Conservation (phyloP, 192 early-diverging fungal genomes). For the Linnemannia elongata region DNA sequence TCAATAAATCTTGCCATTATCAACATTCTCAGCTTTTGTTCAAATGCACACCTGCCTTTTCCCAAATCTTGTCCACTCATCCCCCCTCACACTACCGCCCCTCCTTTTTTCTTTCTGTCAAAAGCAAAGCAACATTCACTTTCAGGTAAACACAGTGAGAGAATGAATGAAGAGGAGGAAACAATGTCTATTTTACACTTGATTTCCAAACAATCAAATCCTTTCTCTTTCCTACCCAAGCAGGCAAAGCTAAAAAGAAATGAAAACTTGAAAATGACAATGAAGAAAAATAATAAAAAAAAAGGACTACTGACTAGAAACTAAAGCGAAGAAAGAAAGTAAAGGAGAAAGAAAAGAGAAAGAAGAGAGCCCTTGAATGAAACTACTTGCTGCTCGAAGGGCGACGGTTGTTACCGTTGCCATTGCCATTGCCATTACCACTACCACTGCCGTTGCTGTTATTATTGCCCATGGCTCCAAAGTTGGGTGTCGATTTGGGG, state of each 20-base stretch:
- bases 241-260: slow-evolving; percentile 2
- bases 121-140: too few relatives aligned
- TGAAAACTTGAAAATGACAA: neutral
- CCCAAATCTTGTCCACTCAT: too few relatives aligned
- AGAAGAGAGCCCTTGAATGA: too few relatives aligned
- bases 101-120: too few relatives aligned
- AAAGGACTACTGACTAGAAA: neutral
- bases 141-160: neutral
- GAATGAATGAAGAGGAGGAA: neutral
- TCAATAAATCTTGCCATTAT: too few relatives aligned
- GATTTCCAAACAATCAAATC: too few relatives aligned
- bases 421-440: neutral
- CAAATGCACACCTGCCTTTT: too few relatives aligned
- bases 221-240: neutral
- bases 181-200: slow-evolving; percentile 4
- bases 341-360: neutral
- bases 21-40: too few relatives aligned
- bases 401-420: neutral
- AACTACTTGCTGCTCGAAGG: slow-evolving; percentile 4
- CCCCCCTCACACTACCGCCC: too few relatives aligned
- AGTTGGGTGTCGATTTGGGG: slow-evolving; percentile 30
- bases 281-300: neutral
- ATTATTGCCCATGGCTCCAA: slow-evolving; percentile 6
- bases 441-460: neutral
- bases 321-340: neutral